These are phyloP conservation scores for Cucumis cinereus DNA, from an alignment of 306 rosid species.

Conservation along the genomic window DNA sequence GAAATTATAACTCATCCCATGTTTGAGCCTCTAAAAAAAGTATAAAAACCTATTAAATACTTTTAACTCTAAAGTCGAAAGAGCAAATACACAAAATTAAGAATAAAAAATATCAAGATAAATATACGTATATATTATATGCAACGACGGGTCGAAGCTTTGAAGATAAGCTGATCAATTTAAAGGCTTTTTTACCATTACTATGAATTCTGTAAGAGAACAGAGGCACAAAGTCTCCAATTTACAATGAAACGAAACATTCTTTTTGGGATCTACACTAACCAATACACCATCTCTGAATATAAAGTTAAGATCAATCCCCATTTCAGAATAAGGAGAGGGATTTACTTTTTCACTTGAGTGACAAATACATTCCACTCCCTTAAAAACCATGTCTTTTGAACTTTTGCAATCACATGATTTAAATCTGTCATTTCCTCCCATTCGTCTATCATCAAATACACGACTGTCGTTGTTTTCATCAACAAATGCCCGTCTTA, in stretches of 20 bases:
- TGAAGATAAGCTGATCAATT: slow-evolving; percentile 32
- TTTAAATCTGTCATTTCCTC: slow-evolving; percentile 14
- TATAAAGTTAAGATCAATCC: slow-evolving; percentile 40
- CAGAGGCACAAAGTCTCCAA: slow-evolving; percentile 78
- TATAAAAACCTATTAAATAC: no score
- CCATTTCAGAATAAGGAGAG: slow-evolving; percentile 2
- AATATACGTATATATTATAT: neutral
- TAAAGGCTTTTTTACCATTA: slow-evolving; percentile 38
- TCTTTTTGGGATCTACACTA: slow-evolving; percentile 35
- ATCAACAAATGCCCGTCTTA: slow-evolving; percentile 28
- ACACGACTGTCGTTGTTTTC: slow-evolving; percentile 15
- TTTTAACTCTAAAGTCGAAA: no score
- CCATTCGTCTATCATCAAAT: slow-evolving; percentile 9
- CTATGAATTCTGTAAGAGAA: slow-evolving; percentile 56
- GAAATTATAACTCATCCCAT: no score
- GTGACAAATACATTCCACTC: slow-evolving; percentile 63
- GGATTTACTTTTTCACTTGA: slow-evolving; percentile 13
- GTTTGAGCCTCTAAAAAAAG: no score
- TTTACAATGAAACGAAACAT: slow-evolving; percentile 65
- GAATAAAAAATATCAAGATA: no score
- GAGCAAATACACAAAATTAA: no score
- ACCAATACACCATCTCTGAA: slow-evolving; percentile 83
- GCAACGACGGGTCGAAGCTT: slow-evolving; percentile 18
- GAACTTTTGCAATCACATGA: slow-evolving; percentile 22
- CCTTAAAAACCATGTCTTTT: slow-evolving; percentile 15